Base-by-base conservation (phyloP, 495 filamentous ascomycete genomes). In the Penicillium mononematosum region DNA sequence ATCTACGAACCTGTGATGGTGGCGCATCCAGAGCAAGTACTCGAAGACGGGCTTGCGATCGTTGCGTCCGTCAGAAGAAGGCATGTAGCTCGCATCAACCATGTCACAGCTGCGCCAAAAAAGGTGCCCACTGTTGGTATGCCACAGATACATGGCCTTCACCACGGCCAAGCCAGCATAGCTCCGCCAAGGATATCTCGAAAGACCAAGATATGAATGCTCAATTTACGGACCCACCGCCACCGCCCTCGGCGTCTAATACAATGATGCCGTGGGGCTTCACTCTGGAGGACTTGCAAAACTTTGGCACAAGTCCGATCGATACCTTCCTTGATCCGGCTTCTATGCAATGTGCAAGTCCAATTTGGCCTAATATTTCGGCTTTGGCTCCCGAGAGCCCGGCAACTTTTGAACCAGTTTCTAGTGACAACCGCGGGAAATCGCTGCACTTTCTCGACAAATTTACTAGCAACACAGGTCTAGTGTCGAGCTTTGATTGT, bases 11-110 rank as follows among this genome's bases (percentile, higher is more conserved):
- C 8, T 64, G 62, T 39, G 54, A 50, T 31, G 58, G 61, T 9
- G 51, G 49, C 16, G 32, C 11, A 14, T 55, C 55, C 5, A 58
- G 59, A 45, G 47, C 47, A 16, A 49, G 41, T 3, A 50, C 45
- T 11, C 42, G 55, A 39, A 53, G 56, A 46, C 55, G 65, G 4
- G 62, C 58, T 14, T 67, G 65, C 45, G 62, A 67, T 52, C 59
- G 65, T 1, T 67, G 65, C 27, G 59, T 60, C 5, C 65, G 59
- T 6, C 65, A 65, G 54, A 67, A 67, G 36, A 67, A 67, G 31
- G 58, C 62, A 11, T 67, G 65, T 32, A 65, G 58, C 41, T 56
- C 56, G 22, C 55, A 57, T 32, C 58, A 65, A 38, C 65, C 65
- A 14, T 67, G 65, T 22, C 56, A 56, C 19, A 45, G 29, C 11